phyloP scores from a whole-genome alignment of 148 eudicot species.

The Fallopia convolvulus region DNA sequence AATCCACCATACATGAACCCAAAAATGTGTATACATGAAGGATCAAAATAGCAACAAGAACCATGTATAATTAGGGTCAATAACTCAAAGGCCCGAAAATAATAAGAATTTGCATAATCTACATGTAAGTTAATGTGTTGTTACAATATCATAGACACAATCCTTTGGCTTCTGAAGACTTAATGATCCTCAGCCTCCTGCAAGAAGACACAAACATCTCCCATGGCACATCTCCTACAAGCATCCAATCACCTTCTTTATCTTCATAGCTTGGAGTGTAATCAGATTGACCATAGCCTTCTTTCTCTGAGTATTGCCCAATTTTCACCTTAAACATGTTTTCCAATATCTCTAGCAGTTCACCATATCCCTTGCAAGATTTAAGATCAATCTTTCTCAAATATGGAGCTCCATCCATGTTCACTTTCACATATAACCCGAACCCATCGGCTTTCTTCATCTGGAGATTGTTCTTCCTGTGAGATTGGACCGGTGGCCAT shows the following conservation, averaged over 20 bases:
- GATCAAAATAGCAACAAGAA: too few species aligned
- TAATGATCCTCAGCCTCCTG: slow-evolving; percentile 12
- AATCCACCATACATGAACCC: too few species aligned
- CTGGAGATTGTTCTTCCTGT: slow-evolving; percentile 47
- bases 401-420: slow-evolving; percentile 79
- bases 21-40: too few species aligned
- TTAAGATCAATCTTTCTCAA: slow-evolving; percentile 58
- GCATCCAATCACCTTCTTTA: slow-evolving; percentile 81
- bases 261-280: slow-evolving; percentile 53
- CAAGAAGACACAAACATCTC: slow-evolving; percentile 6
- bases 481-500: slow-evolving; percentile 67
- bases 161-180: slow-evolving; percentile 10
- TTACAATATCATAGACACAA: not conserved
- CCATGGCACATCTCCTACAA: slow-evolving; percentile 23
- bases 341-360: slow-evolving; percentile 44
- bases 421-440: slow-evolving; percentile 58
- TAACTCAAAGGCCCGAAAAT: too few species aligned
- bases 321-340: slow-evolving; percentile 53
- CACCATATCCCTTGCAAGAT: slow-evolving; percentile 38
- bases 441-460: slow-evolving; percentile 31
- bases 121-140: not conserved
- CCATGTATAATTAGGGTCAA: too few species aligned
- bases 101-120: too few species aligned
- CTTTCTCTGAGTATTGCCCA: slow-evolving; percentile 45
- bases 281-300: slow-evolving; percentile 48